Evolutionary conservation across 768 basidiomycete genomes (phyloP), one percentile per base, ranked within the genome.

Genomic region (Pleurotus tuoliensis): DNA sequence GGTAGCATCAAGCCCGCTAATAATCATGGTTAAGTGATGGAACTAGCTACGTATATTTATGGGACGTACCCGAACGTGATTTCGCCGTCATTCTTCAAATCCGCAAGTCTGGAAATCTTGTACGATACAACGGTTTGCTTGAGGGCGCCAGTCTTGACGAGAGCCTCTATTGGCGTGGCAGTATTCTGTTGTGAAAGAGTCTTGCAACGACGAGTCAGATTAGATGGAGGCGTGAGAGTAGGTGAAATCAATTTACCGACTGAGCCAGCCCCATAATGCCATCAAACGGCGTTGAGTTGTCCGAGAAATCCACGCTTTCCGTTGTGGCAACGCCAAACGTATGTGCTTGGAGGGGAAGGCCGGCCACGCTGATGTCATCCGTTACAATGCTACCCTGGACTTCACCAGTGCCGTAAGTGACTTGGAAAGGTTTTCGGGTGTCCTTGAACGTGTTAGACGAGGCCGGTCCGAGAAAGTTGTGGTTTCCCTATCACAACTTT

Each of bases 261-360:
- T 86, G 76, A 4, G 86, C 90, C 50, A 90, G 76, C 24, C 90
- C 90, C 84, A 90, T 87, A 34, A 92, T 68, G 11, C 90, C 88
- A 64, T 90, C 86, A 59, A 88, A 89, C 1, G 80, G 73, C 37
- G 75, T 75, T 0, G 59, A 48, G 61, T 75, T 58, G 39, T 65
- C 62, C 13, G 82, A 74, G 68, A 90, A 88, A 22, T 85, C 77
- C 4, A 62, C 48, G 48, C 76, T 81, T 65, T 89, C 88, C 16
- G 64, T 62, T 1, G 67, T 64, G 1, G 86, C 79, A n/a, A 81
- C 79, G 16, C 90, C 90, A 61, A 92, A 90, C 0, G 74, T 74
- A 65, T 84, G 82, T 3, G 67, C 69, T 4, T 63, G 62, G 20
- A 91, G 71, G 0, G 68, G 66, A 47, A 88, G 69, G n/a, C 82